Evolutionary conservation across 2,329 filamentous ascomycete genomes (phyloP).

Genomic region (Hypoxylon sp.): DNA sequence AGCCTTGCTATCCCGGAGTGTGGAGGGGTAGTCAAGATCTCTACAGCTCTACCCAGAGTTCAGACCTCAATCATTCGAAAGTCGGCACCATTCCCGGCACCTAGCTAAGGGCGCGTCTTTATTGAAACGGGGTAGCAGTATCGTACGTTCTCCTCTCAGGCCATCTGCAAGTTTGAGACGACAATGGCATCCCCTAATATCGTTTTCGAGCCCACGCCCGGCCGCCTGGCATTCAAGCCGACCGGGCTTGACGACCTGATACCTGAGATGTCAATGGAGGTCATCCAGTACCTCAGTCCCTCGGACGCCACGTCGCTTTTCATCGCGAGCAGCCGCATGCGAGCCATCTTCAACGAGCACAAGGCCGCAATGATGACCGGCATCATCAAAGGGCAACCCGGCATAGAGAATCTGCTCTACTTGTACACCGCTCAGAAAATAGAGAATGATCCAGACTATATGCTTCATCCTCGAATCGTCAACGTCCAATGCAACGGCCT

Average conservation of each 20-base stretch:
- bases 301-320: slow-evolving; percentile 50
- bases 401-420: slow-evolving; percentile 56
- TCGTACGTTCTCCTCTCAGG: not conserved
- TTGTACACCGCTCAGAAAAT: slow-evolving; percentile 52
- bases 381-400: slow-evolving; percentile 52
- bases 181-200: not conserved
- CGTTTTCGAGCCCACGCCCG: not conserved
- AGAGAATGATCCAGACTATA: slow-evolving; percentile 37
- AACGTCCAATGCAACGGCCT: slow-evolving; percentile 15
- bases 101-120: no score
- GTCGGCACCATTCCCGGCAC: no score
- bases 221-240: no score
- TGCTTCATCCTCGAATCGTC: slow-evolving; percentile 41
- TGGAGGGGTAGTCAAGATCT: not conserved
- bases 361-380: slow-evolving; percentile 53
- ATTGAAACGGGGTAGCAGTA: not conserved
- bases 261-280: slow-evolving; percentile 57
- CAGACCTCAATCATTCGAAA: not conserved
- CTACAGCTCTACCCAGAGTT: not conserved
- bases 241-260: not conserved
- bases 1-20: not conserved
- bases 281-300: slow-evolving; percentile 56
- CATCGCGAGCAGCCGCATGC: slow-evolving; percentile 48
- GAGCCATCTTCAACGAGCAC: slow-evolving; percentile 52
- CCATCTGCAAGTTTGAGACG: not conserved